Percentiles rank a stretch among this genome's conserved stretches.
phyloP scores from a whole-genome alignment of 2,329 filamentous ascomycete species.

The Samsoniella hepiali region DNA sequence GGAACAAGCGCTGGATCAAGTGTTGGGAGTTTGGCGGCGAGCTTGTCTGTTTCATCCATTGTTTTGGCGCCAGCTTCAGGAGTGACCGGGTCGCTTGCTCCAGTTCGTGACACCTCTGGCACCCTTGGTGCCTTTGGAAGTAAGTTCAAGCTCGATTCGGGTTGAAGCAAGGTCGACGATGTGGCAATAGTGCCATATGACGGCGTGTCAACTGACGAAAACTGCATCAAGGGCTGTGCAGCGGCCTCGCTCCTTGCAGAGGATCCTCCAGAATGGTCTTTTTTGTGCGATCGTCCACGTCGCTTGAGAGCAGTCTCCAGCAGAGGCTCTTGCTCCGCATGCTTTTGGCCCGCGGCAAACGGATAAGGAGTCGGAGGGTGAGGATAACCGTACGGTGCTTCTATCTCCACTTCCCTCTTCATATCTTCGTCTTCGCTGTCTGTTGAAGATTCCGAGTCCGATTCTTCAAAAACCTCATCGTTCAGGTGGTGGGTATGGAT shows the following conservation, averaged over 20 bases:
- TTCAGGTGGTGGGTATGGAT: slow-evolving; percentile 74
- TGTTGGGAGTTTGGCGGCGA: not conserved
- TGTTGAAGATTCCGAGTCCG: slow-evolving; percentile 30
- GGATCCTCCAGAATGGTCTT: not conserved
- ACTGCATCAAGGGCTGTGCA: not conserved
- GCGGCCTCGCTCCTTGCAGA: not conserved
- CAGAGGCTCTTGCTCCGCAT: not conserved
- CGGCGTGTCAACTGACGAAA: not conserved
- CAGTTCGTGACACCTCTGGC: slow-evolving; percentile 18
- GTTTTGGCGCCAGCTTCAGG: not conserved
- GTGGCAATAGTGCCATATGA: slow-evolving; percentile 17
- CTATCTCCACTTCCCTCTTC: slow-evolving; percentile 31
- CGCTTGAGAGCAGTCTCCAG: not conserved
- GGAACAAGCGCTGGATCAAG: slow-evolving; percentile 7
- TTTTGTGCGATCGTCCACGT: slow-evolving; percentile 8
- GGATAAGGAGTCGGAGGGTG: slow-evolving; percentile 14
- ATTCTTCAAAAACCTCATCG: slow-evolving; percentile 53
- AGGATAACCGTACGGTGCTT: slow-evolving; percentile 11
- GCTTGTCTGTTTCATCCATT: not conserved
- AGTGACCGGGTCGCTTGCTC: not conserved
- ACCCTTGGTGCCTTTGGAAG: not conserved
- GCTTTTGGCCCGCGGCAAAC: not conserved
- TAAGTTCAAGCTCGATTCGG: not conserved
- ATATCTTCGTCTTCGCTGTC: slow-evolving; percentile 33
- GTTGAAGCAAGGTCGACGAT: slow-evolving; percentile 2